phyloP scores from a whole-genome alignment of 371 early-diverging fungal species.

The Mucor sp. region DNA sequence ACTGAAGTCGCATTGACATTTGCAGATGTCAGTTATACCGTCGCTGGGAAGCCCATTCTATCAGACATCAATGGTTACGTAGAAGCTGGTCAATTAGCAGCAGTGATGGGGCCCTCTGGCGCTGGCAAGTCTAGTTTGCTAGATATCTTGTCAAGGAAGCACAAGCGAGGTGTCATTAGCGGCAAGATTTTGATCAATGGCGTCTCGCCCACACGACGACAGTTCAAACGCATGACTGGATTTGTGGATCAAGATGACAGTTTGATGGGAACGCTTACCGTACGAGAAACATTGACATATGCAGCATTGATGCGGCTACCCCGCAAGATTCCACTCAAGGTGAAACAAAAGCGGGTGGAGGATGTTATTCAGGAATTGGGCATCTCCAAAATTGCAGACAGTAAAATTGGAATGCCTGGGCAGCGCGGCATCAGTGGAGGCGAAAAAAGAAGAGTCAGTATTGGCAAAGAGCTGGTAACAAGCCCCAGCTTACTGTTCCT shows the following conservation, averaged over 20 bases:
- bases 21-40: constrained; percentile 62
- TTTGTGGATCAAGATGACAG: constrained; percentile 94
- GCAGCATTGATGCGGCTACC: constrained; percentile 84
- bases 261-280: constrained; percentile 85
- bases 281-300: constrained; percentile 87
- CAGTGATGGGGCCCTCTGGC: constrained; percentile 79
- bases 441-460: constrained; percentile 92
- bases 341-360: constrained; percentile 46
- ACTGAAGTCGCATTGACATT: constrained; percentile 35
- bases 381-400: constrained; percentile 65
- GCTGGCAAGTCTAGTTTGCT: constrained; percentile 82
- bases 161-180: constrained; percentile 77
- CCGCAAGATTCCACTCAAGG: constrained; percentile 49
- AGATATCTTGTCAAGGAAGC: constrained; percentile 90
- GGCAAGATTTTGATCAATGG: constrained; percentile 93
- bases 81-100: constrained; percentile 74
- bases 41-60: constrained; percentile 60
- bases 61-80: constrained; percentile 61
- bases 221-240: constrained; percentile 71
- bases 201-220: constrained; percentile 49
- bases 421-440: constrained; percentile 90
- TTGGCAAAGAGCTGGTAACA: constrained; percentile 88
- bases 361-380: constrained; percentile 76
- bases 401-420: constrained; percentile 65
- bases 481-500: constrained; percentile 84